Conservation (phyloP, 2,329 filamentous ascomycete genomes). For the Harringtonia lauricola region DNA sequence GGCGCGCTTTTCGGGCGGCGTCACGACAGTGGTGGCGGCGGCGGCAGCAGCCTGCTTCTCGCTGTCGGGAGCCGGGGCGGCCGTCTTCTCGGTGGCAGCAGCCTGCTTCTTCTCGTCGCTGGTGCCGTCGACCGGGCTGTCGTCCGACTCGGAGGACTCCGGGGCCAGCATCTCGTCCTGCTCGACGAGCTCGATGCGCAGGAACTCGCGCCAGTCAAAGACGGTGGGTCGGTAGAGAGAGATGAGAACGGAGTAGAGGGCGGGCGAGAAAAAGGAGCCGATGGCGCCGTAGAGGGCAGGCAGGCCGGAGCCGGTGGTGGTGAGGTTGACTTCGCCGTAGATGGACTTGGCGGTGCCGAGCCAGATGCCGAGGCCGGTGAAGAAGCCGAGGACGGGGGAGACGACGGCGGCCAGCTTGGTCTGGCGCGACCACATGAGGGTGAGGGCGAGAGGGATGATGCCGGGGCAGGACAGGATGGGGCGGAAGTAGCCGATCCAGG, state of each 20-base stretch:
- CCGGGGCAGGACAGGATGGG: slow-evolving; percentile 19
- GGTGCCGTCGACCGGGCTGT: no score
- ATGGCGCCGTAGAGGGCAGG: slow-evolving; percentile 33
- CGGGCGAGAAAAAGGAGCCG: slow-evolving; percentile 33
- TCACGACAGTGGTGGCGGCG: no score
- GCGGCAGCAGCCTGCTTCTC: no score
- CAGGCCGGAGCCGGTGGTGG: slow-evolving; percentile 23
- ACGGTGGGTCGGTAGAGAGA: slow-evolving; percentile 25
- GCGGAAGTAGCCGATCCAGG: slow-evolving; percentile 23
- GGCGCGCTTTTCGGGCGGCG: no score
- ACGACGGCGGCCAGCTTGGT: slow-evolving; percentile 23
- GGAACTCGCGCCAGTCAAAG: slow-evolving; percentile 26
- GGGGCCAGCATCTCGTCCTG: no score
- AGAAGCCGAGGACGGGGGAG: slow-evolving; percentile 22
- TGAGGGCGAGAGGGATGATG: slow-evolving; percentile 22
- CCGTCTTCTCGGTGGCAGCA: no score
- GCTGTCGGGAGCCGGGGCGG: no score
- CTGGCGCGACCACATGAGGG: slow-evolving; percentile 25
- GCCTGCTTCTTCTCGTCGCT: no score
- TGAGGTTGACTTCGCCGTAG: slow-evolving; percentile 21
- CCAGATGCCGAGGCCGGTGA: slow-evolving; percentile 23
- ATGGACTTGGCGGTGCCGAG: slow-evolving; percentile 22
- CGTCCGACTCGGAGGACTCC: no score
- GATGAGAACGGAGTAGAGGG: slow-evolving; percentile 31
- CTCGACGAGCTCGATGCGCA: no score